These are phyloP conservation scores for Murraya paniculata DNA, from an alignment of 345 rosid species.

Conservation along the genomic window DNA sequence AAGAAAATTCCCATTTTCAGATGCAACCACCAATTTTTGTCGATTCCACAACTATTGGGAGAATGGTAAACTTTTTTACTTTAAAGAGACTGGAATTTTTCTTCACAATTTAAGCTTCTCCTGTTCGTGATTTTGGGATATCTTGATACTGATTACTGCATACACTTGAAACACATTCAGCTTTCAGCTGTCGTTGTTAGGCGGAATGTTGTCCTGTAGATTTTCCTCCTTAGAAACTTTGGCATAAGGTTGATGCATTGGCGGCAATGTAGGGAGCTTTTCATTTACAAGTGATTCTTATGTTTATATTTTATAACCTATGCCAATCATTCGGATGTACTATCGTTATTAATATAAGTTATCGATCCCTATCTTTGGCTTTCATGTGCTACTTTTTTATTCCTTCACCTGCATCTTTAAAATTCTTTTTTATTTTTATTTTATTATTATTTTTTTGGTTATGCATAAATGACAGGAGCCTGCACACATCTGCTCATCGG, in stretches of 20 bases:
- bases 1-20: constrained; percentile 28
- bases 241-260: not conserved
- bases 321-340: not conserved
- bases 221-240: not conserved
- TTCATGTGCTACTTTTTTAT: not conserved
- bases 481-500: constrained; percentile 35
- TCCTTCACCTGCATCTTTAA: not conserved
- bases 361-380: not conserved
- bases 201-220: not conserved
- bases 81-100: constrained; percentile 2
- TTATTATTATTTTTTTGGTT: not conserved
- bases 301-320: not conserved
- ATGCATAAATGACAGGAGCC: constrained; percentile 36
- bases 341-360: not conserved
- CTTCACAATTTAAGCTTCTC: not conserved
- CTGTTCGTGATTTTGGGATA: not conserved
- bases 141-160: not conserved
- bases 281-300: not conserved
- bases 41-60: constrained; percentile 23
- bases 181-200: not conserved
- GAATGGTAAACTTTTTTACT: constrained; percentile 25
- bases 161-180: not conserved
- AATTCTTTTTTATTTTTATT: not conserved
- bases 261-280: not conserved
- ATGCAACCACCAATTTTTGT: constrained; percentile 18